Conservation (phyloP, 495 filamentous ascomycete genomes). For the Chaetomium cochliodes region DNA sequence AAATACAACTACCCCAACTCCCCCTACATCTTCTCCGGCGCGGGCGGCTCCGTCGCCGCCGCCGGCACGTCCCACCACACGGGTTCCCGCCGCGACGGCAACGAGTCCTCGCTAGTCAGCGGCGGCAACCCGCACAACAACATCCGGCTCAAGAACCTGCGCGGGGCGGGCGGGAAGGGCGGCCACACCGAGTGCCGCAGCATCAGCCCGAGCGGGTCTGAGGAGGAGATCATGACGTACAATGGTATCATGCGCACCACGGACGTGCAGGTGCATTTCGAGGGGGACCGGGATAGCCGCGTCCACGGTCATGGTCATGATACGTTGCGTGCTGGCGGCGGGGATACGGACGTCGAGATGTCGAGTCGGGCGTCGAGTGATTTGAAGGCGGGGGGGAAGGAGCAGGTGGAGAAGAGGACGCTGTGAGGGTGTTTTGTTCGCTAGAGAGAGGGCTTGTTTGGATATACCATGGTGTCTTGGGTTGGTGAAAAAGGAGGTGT, state of each 20-base stretch:
- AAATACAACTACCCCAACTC: slow-evolving; percentile 10
- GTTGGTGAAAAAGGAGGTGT: neutral
- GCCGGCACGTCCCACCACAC: neutral
- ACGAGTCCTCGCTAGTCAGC: neutral
- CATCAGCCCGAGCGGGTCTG: slow-evolving; percentile 17
- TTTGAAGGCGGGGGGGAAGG: neutral
- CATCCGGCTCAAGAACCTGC: slow-evolving; percentile 16
- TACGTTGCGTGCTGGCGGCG: neutral
- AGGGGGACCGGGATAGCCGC: neutral
- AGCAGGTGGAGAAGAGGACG: neutral
- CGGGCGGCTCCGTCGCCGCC: neutral
- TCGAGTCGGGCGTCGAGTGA: slow-evolving; percentile 14
- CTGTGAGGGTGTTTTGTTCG: neutral
- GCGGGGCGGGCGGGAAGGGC: neutral
- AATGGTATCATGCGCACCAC: slow-evolving; percentile 24
- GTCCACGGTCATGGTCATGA: neutral
- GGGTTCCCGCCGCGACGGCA: neutral
- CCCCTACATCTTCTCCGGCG: slow-evolving; percentile 12
- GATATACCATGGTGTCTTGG: too few relatives aligned
- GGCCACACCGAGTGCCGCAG: slow-evolving; percentile 19
- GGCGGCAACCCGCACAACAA: neutral
- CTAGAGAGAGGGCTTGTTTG: neutral
- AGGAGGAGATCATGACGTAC: slow-evolving; percentile 27
- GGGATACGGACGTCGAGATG: neutral
- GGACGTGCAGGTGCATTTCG: slow-evolving; percentile 18